Conservation (phyloP, 1,284 basidiomycete species). For the Ganoderma sp. region DNA sequence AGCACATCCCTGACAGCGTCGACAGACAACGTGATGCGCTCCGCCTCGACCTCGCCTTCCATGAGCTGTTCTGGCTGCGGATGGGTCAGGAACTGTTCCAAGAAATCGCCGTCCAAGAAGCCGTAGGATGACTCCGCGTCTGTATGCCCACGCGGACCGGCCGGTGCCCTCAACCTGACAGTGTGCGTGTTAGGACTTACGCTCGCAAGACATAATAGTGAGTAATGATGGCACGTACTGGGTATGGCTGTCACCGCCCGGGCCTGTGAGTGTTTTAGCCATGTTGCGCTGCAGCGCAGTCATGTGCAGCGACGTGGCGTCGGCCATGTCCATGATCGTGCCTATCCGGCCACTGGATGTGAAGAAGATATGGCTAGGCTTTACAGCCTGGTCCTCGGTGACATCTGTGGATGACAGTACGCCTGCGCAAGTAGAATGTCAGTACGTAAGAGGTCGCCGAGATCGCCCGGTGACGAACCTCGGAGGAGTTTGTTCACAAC, state of each 20-base stretch:
- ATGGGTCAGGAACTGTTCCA: conserved; percentile 69
- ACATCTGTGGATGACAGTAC: conserved; percentile 31
- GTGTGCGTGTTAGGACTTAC: no score
- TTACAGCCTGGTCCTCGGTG: conserved; percentile 39
- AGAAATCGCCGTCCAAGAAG: conserved; percentile 90
- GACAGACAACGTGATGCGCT: conserved; percentile 53
- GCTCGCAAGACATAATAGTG: background rate
- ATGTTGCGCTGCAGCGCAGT: conserved; percentile 83
- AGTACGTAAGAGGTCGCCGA: conserved; percentile 1
- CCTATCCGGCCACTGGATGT: conserved; percentile 85
- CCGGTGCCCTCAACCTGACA: conserved; percentile 71
- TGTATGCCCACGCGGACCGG: conserved; percentile 57
- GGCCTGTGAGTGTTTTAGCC: conserved; percentile 56
- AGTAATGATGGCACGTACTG: conserved; percentile 51
- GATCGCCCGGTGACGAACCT: conserved; percentile 47
- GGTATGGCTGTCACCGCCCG: conserved; percentile 69
- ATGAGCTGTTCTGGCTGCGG: conserved; percentile 51
- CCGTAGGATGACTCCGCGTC: conserved; percentile 69
- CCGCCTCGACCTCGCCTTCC: conserved; percentile 59
- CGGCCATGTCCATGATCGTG: conserved; percentile 71
- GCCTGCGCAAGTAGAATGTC: conserved; percentile 19
- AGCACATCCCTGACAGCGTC: conserved; percentile 56
- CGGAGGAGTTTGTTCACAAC: conserved; percentile 71
- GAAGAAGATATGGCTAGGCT: conserved; percentile 75
- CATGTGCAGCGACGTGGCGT: conserved; percentile 65